Conservation (phyloP, 208 protist genomes). For the Trypanosoma congolense region DNA sequence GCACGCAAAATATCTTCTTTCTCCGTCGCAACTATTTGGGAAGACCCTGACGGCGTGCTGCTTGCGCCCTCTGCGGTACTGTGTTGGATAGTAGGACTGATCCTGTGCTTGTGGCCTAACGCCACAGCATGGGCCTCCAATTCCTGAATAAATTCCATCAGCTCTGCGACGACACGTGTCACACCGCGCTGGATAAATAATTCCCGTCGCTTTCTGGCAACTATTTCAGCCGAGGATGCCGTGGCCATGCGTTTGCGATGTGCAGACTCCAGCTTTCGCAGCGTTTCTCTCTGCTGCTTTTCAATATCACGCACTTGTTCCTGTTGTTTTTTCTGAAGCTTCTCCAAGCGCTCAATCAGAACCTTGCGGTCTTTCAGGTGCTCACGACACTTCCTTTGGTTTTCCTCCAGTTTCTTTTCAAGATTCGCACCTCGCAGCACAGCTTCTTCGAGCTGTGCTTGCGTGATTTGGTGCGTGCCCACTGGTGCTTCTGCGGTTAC, state of each 20-base stretch:
- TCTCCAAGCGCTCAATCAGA: conserved; percentile 3
- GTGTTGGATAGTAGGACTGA: background rate
- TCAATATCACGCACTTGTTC: conserved; percentile 2
- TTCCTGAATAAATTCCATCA: conserved; percentile 19
- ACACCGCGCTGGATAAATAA: background rate
- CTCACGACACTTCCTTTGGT: conserved; percentile 1
- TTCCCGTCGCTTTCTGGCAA: background rate
- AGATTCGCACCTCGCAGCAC: conserved; percentile 1
- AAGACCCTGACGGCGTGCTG: background rate
- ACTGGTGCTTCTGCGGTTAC: background rate
- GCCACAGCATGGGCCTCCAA: conserved; percentile 4
- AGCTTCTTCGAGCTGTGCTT: background rate
- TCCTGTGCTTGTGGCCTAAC: background rate
- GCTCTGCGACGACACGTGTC: conserved; percentile 14
- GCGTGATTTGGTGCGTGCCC: background rate
- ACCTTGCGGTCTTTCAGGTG: conserved; percentile 12
- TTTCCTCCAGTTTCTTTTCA: conserved; percentile 1
- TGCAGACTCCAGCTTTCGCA: conserved; percentile 15
- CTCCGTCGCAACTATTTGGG: background rate
- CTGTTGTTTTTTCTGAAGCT: background rate
- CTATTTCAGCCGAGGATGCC: background rate
- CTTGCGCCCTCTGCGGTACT: background rate
- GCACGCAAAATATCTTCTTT: conserved; percentile 23
- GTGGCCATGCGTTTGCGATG: conserved; percentile 2
- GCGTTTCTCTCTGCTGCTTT: conserved; percentile 7